phyloP scores from a whole-genome alignment of 1,284 basidiomycete genomes.

The Laetiporus sulphureus region DNA sequence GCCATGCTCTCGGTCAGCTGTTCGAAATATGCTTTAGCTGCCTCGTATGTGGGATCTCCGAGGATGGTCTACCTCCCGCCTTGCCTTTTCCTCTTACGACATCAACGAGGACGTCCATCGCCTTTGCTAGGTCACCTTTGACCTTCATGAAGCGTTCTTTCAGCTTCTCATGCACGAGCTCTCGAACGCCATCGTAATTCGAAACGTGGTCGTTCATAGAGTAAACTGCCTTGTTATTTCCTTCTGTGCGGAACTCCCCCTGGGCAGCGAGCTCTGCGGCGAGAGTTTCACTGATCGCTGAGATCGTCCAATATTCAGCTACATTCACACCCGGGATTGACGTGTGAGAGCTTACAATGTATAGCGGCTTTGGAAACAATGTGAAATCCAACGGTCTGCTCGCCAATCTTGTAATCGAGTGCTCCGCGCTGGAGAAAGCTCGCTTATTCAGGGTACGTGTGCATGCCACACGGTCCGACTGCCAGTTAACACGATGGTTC shows the following conservation, averaged over 20 bases:
- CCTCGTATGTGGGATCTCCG: slow-evolving; percentile 25
- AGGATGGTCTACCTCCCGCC: slow-evolving; percentile 14
- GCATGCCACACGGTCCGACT: slow-evolving; percentile 28
- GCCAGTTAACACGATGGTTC: slow-evolving; percentile 29
- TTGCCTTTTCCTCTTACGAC: slow-evolving; percentile 39
- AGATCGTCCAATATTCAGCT: no score
- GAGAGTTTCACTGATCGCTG: slow-evolving; percentile 18
- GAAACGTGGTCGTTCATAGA: slow-evolving; percentile 1
- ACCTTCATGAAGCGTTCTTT: slow-evolving; percentile 31
- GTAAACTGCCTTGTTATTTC: slow-evolving; percentile 6
- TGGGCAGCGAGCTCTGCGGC: slow-evolving; percentile 18
- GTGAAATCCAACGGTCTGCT: not conserved
- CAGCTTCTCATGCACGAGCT: slow-evolving; percentile 19
- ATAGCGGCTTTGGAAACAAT: not conserved
- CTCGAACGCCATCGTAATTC: slow-evolving; percentile 35
- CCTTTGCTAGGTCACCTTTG: slow-evolving; percentile 44
- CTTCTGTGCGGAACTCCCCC: slow-evolving; percentile 19
- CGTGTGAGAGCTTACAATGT: no score
- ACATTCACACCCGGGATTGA: no score
- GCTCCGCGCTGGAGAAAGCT: not conserved
- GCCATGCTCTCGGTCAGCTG: slow-evolving; percentile 18
- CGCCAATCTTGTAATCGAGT: not conserved
- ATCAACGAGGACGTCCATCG: slow-evolving; percentile 41
- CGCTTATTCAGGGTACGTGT: not conserved
- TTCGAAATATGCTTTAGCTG: slow-evolving; percentile 22